Evolutionary conservation across 176 grass and related monocot species (phyloP).

Genomic region (Aegilops umbellulata): DNA sequence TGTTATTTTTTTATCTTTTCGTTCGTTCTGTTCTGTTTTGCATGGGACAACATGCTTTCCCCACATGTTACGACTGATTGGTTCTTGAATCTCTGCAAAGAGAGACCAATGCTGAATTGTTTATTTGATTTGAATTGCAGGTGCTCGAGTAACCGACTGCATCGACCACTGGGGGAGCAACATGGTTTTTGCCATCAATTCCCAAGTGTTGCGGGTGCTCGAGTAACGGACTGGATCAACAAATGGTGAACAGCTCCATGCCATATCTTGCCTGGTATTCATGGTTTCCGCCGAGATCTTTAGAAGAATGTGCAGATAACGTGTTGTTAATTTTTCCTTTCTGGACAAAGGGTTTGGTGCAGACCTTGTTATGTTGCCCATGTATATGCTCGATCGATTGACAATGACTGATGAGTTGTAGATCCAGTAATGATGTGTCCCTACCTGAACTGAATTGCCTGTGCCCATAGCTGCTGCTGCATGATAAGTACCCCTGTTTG

Average conservation of each 20-base stretch:
- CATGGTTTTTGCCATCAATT: too few species aligned
- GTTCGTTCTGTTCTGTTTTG: too few species aligned
- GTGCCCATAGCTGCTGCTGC: too few species aligned
- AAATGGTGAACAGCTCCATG: too few species aligned
- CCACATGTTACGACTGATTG: background rate
- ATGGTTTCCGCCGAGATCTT: conserved; percentile 36
- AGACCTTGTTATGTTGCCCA: conserved; percentile 14
- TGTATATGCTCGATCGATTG: background rate
- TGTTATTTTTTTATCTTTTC: too few species aligned
- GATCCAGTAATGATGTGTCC: background rate
- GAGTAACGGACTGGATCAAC: too few species aligned
- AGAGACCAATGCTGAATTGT: conserved; percentile 4
- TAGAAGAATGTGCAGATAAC: conserved; percentile 3
- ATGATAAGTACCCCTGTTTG: too few species aligned
- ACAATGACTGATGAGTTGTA: background rate
- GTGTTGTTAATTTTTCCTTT: background rate
- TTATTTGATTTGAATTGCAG: conserved; percentile 25
- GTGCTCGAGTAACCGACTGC: background rate
- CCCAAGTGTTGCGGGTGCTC: too few species aligned
- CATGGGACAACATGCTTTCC: too few species aligned
- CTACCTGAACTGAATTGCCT: too few species aligned
- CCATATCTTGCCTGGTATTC: conserved; percentile 33
- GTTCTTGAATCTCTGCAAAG: background rate
- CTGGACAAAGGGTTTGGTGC: background rate
- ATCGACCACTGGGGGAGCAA: too few species aligned